Base-by-base conservation (phyloP, 1,139 yeast genomes). In the Eremothecium cymbalariae region DNA sequence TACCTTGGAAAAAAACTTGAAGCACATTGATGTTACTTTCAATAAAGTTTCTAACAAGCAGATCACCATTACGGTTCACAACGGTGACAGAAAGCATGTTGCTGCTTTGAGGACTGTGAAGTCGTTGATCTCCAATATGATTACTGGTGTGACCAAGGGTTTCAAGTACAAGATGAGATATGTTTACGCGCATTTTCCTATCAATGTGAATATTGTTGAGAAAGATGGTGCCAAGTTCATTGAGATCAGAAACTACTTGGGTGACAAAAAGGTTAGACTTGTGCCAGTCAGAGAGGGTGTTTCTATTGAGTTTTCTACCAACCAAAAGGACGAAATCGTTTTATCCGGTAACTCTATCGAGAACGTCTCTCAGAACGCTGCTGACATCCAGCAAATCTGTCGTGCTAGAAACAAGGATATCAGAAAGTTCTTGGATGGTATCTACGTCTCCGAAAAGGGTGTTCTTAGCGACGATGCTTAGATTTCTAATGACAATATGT, bases 101-200 rank as follows among this genome's bases (percentile, higher is more conserved):
- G 99, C 99, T 66, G 85, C 96, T 64, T 77, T 90, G 67, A 88
- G 97, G 78, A 90, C 98, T 49, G 97, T 90, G 69, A 86, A 86
- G 74, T 84, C 97, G 55, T 74, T 90, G 64, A 74, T 90, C 60
- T 66, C 85, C 64, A 90, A 93, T 85, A 70, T 90, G 78, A 70
- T 90, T 72, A 84, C 84, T 53, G 98, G 99, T 82, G 98, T 90
- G 64, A 90, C 98, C 68, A 81, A 81, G 76, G 97, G 98, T 69
- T 90, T 73, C 94, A 79, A 82, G 73, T 90, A 90, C 94, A 90
- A 90, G 86, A 80, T 90, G 95, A 85, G 97, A 77, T 88, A 86
- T 69, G 98, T 90, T 55, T 93, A 90, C 67, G 99, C 98, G 80
- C 98, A 93, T 84, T 90, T 90, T 95, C 99, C 98, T 67, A 93